Percentiles rank a stretch among this genome's conserved stretches.
Evolutionary conservation across 2,329 filamentous ascomycete species (phyloP).

Genomic region (Epichloe gansuensis): DNA sequence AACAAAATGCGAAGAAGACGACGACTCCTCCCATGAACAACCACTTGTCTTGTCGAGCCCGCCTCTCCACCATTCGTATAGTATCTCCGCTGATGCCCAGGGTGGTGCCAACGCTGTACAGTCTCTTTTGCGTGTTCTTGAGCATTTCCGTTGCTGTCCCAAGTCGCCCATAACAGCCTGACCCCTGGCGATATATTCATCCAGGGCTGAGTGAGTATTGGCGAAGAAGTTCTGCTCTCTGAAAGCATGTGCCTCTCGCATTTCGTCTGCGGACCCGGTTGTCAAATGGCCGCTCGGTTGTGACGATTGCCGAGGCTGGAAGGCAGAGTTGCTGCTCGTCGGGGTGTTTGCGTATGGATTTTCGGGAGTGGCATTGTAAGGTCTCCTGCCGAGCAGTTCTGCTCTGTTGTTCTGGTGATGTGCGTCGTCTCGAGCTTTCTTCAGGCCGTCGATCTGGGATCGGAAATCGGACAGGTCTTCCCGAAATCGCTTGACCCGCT

Average conservation of each 20-base stretch:
- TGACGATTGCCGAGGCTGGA: constrained; percentile 31
- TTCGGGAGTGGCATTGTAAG: constrained; percentile 71
- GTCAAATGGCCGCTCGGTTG: constrained; percentile 18
- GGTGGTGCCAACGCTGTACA: constrained; percentile 91
- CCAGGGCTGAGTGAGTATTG: constrained; percentile 70
- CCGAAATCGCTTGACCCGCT: constrained; percentile 77
- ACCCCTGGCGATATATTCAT: constrained; percentile 87
- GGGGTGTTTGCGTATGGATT: constrained; percentile 71
- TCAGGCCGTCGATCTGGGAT: constrained; percentile 63
- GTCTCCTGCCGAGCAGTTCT: constrained; percentile 76
- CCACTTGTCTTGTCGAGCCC: constrained; percentile 94
- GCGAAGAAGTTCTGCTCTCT: constrained; percentile 82
- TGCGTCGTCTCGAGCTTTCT: constrained; percentile 64
- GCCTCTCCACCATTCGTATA: constrained; percentile 88
- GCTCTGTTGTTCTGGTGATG: constrained; percentile 53
- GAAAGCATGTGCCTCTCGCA: constrained; percentile 70
- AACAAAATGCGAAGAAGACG: constrained; percentile 84
- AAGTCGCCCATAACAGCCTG: constrained; percentile 83
- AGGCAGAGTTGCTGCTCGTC: constrained; percentile 19
- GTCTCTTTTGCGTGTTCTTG: constrained; percentile 80
- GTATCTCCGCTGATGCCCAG: constrained; percentile 89
- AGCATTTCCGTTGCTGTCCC: constrained; percentile 86
- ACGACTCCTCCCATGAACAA: constrained; percentile 85
- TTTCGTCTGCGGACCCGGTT: constrained; percentile 46
- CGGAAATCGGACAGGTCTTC: constrained; percentile 71